Percentiles rank a stretch among this genome's conserved stretches.
Conservation (phyloP, 164 flowering plant genomes). For the Vitis cinerea region DNA sequence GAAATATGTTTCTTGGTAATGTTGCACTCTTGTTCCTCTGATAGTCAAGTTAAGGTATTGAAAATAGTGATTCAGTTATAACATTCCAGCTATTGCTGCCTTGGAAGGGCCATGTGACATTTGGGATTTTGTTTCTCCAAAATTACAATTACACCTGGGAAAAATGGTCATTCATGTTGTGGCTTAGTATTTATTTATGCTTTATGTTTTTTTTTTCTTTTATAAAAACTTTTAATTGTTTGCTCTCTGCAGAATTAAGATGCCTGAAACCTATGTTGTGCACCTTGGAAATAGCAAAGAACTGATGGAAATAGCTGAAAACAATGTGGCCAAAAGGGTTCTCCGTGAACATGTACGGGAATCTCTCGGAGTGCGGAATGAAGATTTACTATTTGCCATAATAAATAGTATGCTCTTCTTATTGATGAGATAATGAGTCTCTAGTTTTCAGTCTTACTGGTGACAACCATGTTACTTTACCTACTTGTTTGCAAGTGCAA, state of each 20-base stretch:
- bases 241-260: constrained; percentile 60
- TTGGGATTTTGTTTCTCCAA: background rate
- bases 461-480: background rate
- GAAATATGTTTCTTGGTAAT: no score
- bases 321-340: constrained; percentile 79
- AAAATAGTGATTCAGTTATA: background rate
- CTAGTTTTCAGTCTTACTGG: background rate
- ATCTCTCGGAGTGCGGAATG: constrained; percentile 81
- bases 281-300: constrained; percentile 98
- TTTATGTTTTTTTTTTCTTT: background rate
- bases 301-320: constrained; percentile 92
- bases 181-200: no score
- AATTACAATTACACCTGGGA: background rate
- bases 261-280: constrained; percentile 95
- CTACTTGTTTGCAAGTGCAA: constrained; percentile 1
- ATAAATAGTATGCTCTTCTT: constrained; percentile 71
- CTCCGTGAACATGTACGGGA: constrained; percentile 93
- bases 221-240: background rate
- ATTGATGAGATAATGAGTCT: constrained; percentile 1
- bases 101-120: background rate
- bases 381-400: constrained; percentile 85
- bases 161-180: no score
- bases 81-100: background rate
- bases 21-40: background rate
- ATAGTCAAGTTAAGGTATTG: background rate